Conservation (phyloP, 495 filamentous ascomycete genomes). For the Xylaria scruposa region DNA sequence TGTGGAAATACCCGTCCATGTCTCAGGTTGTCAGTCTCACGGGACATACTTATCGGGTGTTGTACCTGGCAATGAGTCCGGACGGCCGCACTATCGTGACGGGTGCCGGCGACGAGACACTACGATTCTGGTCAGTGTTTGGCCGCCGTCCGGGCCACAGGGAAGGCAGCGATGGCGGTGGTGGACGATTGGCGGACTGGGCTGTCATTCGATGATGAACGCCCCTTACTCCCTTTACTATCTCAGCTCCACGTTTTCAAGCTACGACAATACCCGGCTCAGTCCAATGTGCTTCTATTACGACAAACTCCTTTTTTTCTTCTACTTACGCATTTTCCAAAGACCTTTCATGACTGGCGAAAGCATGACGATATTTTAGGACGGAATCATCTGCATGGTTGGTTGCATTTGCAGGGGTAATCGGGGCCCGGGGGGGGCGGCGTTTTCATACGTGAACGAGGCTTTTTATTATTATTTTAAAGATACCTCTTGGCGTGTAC, state of each 20-base stretch:
- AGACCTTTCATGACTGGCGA: slow-evolving; percentile 4
- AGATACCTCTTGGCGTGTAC: slow-evolving; percentile 22
- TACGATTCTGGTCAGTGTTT: slow-evolving; percentile 97
- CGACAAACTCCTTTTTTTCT: slow-evolving; percentile 5
- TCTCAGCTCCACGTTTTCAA: slow-evolving; percentile 22
- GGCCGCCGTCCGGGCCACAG: slow-evolving; percentile 66
- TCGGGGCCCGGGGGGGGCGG: not conserved
- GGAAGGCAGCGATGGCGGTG: slow-evolving; percentile 55
- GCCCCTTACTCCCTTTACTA: slow-evolving; percentile 16
- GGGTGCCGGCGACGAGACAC: slow-evolving; percentile 93
- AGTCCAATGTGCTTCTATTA: slow-evolving; percentile 31
- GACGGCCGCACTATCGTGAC: slow-evolving; percentile 94
- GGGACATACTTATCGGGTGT: slow-evolving; percentile 92
- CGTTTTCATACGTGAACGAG: slow-evolving; percentile 11
- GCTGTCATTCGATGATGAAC: slow-evolving; percentile 66
- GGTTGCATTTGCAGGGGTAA: slow-evolving; percentile 15
- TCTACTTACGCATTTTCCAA: slow-evolving; percentile 17
- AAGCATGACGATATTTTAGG: slow-evolving; percentile 29
- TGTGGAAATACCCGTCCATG: slow-evolving; percentile 99
- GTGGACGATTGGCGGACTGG: slow-evolving; percentile 70
- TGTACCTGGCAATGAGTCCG: slow-evolving; percentile 97
- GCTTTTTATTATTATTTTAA: not conserved
- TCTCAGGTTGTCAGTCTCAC: slow-evolving; percentile 93
- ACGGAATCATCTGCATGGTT: slow-evolving; percentile 21
- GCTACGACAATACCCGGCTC: slow-evolving; percentile 19